Percentiles rank a stretch among this genome's conserved stretches.
phyloP scores from a whole-genome alignment of 371 early-diverging fungal genomes.

The Syncephalis plumigaleata region DNA sequence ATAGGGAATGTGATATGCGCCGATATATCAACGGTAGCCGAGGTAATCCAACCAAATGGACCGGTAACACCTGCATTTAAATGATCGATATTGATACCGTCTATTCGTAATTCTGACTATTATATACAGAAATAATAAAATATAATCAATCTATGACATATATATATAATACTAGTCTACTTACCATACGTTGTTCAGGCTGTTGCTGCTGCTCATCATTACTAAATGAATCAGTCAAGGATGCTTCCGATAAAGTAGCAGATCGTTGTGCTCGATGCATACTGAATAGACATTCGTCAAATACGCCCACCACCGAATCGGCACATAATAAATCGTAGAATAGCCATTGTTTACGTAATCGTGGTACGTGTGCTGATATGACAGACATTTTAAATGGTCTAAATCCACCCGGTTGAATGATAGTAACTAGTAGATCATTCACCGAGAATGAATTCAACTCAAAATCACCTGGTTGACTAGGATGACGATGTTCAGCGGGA shows the following conservation, averaged over 20 bases:
- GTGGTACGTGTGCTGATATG: slow-evolving; percentile 64
- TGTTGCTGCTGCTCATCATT: neutral
- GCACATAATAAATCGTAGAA: slow-evolving; percentile 83
- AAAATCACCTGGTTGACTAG: slow-evolving; percentile 65
- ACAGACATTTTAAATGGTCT: slow-evolving; percentile 79
- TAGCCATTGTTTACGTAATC: slow-evolving; percentile 80
- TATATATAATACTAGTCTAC: neutral
- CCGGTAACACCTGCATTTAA: slow-evolving; percentile 72
- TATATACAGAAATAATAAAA: neutral
- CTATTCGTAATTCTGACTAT: slow-evolving; percentile 71
- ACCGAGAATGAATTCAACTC: slow-evolving; percentile 51
- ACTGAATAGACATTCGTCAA: slow-evolving; percentile 86
- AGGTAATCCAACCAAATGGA: slow-evolving; percentile 87
- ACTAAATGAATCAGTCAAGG: neutral
- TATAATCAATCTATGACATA: neutral
- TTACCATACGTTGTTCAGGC: too few species aligned
- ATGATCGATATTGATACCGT: slow-evolving; percentile 82
- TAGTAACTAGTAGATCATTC: slow-evolving; percentile 57
- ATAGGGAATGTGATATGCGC: slow-evolving; percentile 53
- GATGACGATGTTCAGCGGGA: slow-evolving; percentile 35
- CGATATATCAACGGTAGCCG: slow-evolving; percentile 70
- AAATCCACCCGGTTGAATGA: slow-evolving; percentile 63
- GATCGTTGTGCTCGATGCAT: slow-evolving; percentile 59
- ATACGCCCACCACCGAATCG: slow-evolving; percentile 77
- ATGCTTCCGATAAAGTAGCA: neutral